Base-by-base conservation (phyloP, 306 rosid genomes). In the Vigna angularis region DNA sequence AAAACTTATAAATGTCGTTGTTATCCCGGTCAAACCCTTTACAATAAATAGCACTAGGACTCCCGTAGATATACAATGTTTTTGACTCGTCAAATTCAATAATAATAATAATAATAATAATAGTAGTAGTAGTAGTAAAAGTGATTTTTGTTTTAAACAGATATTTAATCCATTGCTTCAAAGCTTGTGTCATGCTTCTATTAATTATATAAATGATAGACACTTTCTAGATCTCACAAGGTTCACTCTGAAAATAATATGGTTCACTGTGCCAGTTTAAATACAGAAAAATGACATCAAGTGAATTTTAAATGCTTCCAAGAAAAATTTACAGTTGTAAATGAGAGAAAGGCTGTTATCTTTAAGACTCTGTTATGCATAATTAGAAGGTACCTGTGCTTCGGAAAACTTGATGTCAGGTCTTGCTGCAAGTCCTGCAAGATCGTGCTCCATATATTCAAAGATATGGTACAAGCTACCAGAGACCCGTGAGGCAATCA, bases 391-490 rank as follows among this genome's bases (percentile, higher is more conserved):
- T 83, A 93, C 98, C 93, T 91, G 98, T 9, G 89, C 51, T 83
- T 91, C 91, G 14, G 93, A 87, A 84, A 93, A 91, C 51, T 87
- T 91, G 85, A 84, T 38, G 75, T 83, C 91, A 34, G 89, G 82
- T 57, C 77, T 72, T 55, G 91, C 78, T 20, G 91, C 86, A 76
- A 93, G 90, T 58, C 96, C 98, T 0, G 91, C 78, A 71, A 93
- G 98, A 81, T 93, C 98, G 78, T 93, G 96, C 55, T 93, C 98
- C 98, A 93, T 93, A 26, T 91, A 91, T 76, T 93, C 98, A 86
- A 93, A 93, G 66, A 93, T 64, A 73, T 91, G 94, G 86, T 91
- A 93, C 56, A 93, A 80, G 86, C 96, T 93, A 66, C 94, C 96
- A 14, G 98, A 93, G 59, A 85, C 88, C 83, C 85, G 88, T 14